Conservation (phyloP, 1,284 basidiomycete species). For the Malassezia japonica region DNA sequence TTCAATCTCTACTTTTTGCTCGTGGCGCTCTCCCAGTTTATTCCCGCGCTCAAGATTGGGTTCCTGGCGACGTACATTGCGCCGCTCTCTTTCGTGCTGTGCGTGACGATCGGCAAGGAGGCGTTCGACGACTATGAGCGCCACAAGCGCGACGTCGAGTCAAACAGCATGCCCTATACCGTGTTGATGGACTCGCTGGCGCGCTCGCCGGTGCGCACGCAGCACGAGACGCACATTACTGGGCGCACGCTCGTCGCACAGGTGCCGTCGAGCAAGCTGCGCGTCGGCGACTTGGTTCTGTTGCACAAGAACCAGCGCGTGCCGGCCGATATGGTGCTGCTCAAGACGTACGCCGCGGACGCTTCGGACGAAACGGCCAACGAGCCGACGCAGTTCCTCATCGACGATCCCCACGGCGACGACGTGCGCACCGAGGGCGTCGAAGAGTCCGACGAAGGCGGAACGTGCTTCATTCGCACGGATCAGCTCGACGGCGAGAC, state of each 20-base stretch:
- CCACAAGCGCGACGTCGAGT: conserved; percentile 78
- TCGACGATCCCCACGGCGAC: conserved; percentile 9
- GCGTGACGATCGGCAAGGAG: conserved; percentile 95
- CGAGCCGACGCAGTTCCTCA: conserved; percentile 5
- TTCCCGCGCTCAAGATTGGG: conserved; percentile 94
- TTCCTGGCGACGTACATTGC: conserved; percentile 94
- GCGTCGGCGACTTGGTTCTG: conserved; percentile 80
- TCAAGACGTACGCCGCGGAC: conserved; percentile 59
- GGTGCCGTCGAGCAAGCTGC: conserved; percentile 70
- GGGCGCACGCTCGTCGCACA: conserved; percentile 15
- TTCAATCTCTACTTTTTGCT: conserved; percentile 98
- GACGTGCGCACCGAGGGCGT: not conserved
- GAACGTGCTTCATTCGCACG: conserved; percentile 92
- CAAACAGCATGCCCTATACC: conserved; percentile 84
- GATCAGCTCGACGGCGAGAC: conserved; percentile 98
- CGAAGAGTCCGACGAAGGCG: conserved; percentile 54
- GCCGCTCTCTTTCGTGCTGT: conserved; percentile 85
- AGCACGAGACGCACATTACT: conserved; percentile 1
- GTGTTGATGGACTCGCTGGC: too few relatives aligned
- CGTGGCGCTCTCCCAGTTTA: conserved; percentile 88
- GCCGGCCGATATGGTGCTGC: conserved; percentile 82
- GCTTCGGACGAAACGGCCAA: conserved; percentile 14
- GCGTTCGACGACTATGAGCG: conserved; percentile 96
- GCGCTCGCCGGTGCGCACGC: conserved; percentile 51
- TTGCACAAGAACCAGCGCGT: conserved; percentile 96